Percentiles rank a stretch among this genome's conserved stretches.
phyloP scores from a whole-genome alignment of 768 basidiomycete species.

The Auriscalpium vulgare region DNA sequence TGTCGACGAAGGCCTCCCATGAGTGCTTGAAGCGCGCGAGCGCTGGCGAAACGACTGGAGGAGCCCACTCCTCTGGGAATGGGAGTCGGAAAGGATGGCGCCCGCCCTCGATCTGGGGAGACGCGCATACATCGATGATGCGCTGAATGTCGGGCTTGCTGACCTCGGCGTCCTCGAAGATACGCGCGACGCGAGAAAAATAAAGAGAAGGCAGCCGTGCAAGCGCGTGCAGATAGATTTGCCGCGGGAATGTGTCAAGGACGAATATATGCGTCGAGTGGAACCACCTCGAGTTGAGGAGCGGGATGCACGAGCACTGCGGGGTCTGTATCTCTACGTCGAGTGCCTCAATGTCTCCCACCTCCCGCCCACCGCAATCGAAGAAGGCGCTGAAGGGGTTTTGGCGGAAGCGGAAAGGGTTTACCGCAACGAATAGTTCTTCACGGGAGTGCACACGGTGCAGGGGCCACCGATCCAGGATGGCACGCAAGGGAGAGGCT shows the following conservation, averaged over 20 bases:
- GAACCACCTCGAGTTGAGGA: slow-evolving; percentile 7
- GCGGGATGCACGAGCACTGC: slow-evolving; percentile 13
- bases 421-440: slow-evolving; percentile 29
- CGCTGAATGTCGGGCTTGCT: slow-evolving; percentile 60
- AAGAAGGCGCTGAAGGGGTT: slow-evolving; percentile 6
- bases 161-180: slow-evolving; percentile 74
- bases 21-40: slow-evolving; percentile 53
- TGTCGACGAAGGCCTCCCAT: slow-evolving; percentile 69
- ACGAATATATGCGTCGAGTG: slow-evolving; percentile 19
- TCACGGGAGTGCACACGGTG: slow-evolving; percentile 39
- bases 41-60: slow-evolving; percentile 50
- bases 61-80: slow-evolving; percentile 30
- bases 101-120: neutral
- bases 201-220: slow-evolving; percentile 73
- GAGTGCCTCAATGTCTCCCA: neutral
- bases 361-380: neutral
- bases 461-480: slow-evolving; percentile 46
- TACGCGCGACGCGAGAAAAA: slow-evolving; percentile 67
- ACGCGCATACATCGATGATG: slow-evolving; percentile 26
- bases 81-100: slow-evolving; percentile 14
- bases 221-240: slow-evolving; percentile 39
- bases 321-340: neutral
- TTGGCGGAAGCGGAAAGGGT: slow-evolving; percentile 26
- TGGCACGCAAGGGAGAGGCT: slow-evolving; percentile 46
- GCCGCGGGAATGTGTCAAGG: slow-evolving; percentile 33